Evolutionary conservation across 2,329 filamentous ascomycete species (phyloP).

Genomic region (Phyllosticta capitalensis): DNA sequence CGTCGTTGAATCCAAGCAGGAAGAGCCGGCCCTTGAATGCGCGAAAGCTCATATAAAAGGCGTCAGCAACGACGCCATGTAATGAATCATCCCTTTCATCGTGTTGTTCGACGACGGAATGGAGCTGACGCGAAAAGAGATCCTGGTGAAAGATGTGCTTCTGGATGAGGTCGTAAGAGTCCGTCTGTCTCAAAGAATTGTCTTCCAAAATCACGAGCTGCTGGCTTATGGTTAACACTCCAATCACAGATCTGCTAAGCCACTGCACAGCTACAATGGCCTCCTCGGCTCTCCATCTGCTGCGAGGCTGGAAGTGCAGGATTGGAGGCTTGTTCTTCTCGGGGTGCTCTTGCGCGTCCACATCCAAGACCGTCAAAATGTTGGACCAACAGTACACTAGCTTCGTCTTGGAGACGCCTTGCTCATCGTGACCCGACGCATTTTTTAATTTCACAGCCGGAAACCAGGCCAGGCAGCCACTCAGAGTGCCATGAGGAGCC

Average conservation of each 20-base stretch:
- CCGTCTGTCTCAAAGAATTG: constrained; percentile 77
- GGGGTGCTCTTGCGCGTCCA: constrained; percentile 59
- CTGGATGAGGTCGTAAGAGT: constrained; percentile 84
- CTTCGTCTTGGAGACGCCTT: constrained; percentile 69
- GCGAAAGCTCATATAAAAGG: constrained; percentile 96
- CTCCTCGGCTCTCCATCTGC: constrained; percentile 87
- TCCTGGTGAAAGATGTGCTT: constrained; percentile 90
- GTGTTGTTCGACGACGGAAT: constrained; percentile 73
- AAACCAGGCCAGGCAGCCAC: constrained; percentile 93
- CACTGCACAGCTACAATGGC: constrained; percentile 94
- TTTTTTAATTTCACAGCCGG: constrained; percentile 87
- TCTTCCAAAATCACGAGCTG: constrained; percentile 89
- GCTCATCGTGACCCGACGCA: constrained; percentile 55
- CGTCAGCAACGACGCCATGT: constrained; percentile 94
- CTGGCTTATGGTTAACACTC: constrained; percentile 88
- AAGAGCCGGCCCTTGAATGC: constrained; percentile 92
- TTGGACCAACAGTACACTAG: constrained; percentile 98
- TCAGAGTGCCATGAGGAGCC: constrained; percentile 80
- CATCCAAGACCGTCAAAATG: constrained; percentile 84
- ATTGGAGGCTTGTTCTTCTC: constrained; percentile 69
- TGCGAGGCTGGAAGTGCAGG: constrained; percentile 72
- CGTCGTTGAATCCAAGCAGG: constrained; percentile 83
- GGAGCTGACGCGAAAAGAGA: constrained; percentile 79
- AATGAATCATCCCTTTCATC: constrained; percentile 81
- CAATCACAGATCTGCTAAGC: constrained; percentile 87